phyloP scores from a whole-genome alignment of 495 filamentous ascomycete genomes.

The Penicillium flavigenum region DNA sequence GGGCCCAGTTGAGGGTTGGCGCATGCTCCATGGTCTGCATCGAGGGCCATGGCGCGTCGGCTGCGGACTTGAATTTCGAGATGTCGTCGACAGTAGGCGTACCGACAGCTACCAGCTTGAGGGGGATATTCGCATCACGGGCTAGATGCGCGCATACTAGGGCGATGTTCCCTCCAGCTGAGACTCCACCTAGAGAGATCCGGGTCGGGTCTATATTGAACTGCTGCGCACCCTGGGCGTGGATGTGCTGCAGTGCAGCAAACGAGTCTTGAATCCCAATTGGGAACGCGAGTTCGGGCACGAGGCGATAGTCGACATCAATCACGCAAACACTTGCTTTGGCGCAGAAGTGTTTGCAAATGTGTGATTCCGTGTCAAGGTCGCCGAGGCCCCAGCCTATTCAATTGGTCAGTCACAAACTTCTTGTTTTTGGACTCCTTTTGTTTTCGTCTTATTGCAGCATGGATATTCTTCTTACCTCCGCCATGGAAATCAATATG shows the following conservation, averaged over 20 bases:
- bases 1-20: constrained; percentile 48
- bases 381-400: constrained; percentile 51
- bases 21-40: constrained; percentile 45
- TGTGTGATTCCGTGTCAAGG: constrained; percentile 39
- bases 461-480: constrained; percentile 6
- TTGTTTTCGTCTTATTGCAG: too few relatives aligned
- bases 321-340: constrained; percentile 47
- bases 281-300: constrained; percentile 47
- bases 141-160: constrained; percentile 50
- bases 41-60: constrained; percentile 47
- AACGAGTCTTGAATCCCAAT: constrained; percentile 50
- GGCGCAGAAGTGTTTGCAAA: constrained; percentile 32
- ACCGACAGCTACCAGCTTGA: constrained; percentile 41
- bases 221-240: constrained; percentile 27
- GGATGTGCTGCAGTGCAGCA: constrained; percentile 35
- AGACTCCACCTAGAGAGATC: constrained; percentile 51
- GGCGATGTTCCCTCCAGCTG: constrained; percentile 48
- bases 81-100: constrained; percentile 42
- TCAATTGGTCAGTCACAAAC: constrained; percentile 12
- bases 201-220: constrained; percentile 46
- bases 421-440: background rate
- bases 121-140: constrained; percentile 44
- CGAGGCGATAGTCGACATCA: constrained; percentile 54
- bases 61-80: constrained; percentile 36
- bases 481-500: constrained; percentile 52